Evolutionary conservation across 2,329 filamentous ascomycete species (phyloP).

Genomic region (Alternaria incomplexa): DNA sequence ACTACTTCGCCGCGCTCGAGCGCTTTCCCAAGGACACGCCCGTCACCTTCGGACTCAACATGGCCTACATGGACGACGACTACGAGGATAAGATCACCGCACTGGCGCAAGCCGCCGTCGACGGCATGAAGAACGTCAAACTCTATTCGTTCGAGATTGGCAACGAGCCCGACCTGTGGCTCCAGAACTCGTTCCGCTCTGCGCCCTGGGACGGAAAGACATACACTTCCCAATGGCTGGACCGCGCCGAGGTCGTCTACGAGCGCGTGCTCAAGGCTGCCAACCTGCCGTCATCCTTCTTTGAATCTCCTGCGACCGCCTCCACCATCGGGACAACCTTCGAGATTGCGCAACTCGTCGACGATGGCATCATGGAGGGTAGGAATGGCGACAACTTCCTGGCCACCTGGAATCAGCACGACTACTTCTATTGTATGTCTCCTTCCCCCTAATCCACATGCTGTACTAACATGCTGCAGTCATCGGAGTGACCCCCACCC

Average conservation of each 20-base stretch:
- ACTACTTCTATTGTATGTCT: conserved; percentile 58
- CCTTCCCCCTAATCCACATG: not conserved
- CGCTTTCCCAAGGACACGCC: conserved; percentile 58
- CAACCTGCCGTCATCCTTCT: conserved; percentile 52
- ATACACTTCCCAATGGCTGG: conserved; percentile 56
- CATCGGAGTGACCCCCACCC: conserved; percentile 54
- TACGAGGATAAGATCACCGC: conserved; percentile 52
- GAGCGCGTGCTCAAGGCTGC: conserved; percentile 54
- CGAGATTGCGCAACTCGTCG: conserved; percentile 51
- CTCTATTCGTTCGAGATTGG: conserved; percentile 53
- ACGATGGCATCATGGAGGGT: conserved; percentile 48
- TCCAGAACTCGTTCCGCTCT: conserved; percentile 54
- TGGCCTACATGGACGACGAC: conserved; percentile 56
- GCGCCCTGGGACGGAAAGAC: conserved; percentile 52
- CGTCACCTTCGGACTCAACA: conserved; percentile 58
- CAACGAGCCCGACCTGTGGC: conserved; percentile 53
- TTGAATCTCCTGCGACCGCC: conserved; percentile 58
- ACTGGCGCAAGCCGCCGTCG: conserved; percentile 50
- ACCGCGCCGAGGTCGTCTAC: conserved; percentile 53
- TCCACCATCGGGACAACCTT: conserved; percentile 61
- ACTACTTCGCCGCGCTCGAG: conserved; percentile 56
- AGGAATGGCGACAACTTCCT: conserved; percentile 49
- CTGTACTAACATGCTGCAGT: conserved; percentile 35
- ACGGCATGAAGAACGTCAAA: conserved; percentile 47
- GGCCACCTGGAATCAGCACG: conserved; percentile 59